Conservation (phyloP, 1,139 yeast genomes). For the Pichiaceae sp. region DNA sequence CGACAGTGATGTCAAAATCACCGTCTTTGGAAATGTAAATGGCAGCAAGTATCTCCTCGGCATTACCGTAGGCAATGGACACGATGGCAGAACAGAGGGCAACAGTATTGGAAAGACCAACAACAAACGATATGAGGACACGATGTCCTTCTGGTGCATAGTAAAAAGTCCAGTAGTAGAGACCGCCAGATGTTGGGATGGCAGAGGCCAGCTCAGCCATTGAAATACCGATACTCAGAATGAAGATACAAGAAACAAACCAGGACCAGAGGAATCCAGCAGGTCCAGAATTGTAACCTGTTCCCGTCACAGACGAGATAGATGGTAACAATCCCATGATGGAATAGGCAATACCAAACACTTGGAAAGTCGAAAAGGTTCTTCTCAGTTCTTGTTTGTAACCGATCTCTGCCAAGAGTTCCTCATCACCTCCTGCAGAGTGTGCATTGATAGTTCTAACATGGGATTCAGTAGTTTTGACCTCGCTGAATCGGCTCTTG, state of each 20-base stretch:
- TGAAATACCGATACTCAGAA: slow-evolving; percentile 40
- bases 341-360: slow-evolving; percentile 45
- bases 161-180: slow-evolving; percentile 49
- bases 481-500: too few species aligned
- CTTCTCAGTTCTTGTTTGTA: slow-evolving; percentile 44
- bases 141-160: slow-evolving; percentile 41
- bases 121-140: slow-evolving; percentile 42
- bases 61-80: slow-evolving; percentile 52
- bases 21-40: slow-evolving; percentile 41
- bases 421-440: slow-evolving; percentile 29
- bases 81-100: slow-evolving; percentile 51
- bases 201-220: slow-evolving; percentile 59
- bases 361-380: slow-evolving; percentile 39
- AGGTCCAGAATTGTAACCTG: slow-evolving; percentile 42
- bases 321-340: slow-evolving; percentile 47
- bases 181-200: slow-evolving; percentile 66
- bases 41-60: slow-evolving; percentile 43
- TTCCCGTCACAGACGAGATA: slow-evolving; percentile 31
- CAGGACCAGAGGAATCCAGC: slow-evolving; percentile 62
- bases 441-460: slow-evolving; percentile 23
- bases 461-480: slow-evolving; percentile 15
- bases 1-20: slow-evolving; percentile 35
- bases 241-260: slow-evolving; percentile 45
- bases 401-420: slow-evolving; percentile 38
- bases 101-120: slow-evolving; percentile 52